Percentiles rank a stretch among this genome's conserved stretches.
Evolutionary conservation across 1,139 yeast species (phyloP).

Genomic region (Yamadazyma sp.): DNA sequence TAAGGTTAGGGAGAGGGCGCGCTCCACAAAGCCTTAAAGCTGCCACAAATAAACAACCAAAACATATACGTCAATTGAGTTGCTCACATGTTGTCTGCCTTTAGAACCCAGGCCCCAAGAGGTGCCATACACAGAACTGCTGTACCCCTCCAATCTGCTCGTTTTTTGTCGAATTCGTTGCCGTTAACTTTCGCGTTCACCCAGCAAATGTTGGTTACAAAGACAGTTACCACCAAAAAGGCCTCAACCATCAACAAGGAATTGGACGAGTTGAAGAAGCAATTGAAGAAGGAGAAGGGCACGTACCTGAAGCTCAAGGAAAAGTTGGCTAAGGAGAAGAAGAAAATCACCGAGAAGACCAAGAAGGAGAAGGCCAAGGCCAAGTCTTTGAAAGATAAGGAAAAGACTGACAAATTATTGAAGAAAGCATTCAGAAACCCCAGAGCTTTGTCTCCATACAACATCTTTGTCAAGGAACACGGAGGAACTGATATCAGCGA

Average conservation of each 20-base stretch:
- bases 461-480: conserved; percentile 26
- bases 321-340: conserved; percentile 19
- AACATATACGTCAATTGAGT: too few relatives aligned
- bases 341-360: conserved; percentile 14
- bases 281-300: conserved; percentile 26
- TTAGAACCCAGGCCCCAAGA: not conserved
- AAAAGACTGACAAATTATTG: conserved; percentile 20
- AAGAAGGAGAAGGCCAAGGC: conserved; percentile 15
- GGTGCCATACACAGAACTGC: not conserved
- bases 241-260: conserved; percentile 4
- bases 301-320: conserved; percentile 20
- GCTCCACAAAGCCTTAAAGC: not conserved
- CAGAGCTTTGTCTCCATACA: conserved; percentile 29
- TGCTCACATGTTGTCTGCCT: too few relatives aligned
- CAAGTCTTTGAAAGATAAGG: conserved; percentile 12
- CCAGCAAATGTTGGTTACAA: not conserved
- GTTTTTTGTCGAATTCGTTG: not conserved
- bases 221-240: not conserved
- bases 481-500: conserved; percentile 11
- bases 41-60: not conserved
- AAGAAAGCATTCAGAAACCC: conserved; percentile 28
- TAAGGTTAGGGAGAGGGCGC: too few relatives aligned
- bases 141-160: not conserved
- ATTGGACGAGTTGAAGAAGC: conserved; percentile 13
- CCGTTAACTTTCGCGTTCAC: not conserved